Evolutionary conservation across 768 basidiomycete genomes (phyloP).

Genomic region (Erythrobasidium yunnanense): DNA sequence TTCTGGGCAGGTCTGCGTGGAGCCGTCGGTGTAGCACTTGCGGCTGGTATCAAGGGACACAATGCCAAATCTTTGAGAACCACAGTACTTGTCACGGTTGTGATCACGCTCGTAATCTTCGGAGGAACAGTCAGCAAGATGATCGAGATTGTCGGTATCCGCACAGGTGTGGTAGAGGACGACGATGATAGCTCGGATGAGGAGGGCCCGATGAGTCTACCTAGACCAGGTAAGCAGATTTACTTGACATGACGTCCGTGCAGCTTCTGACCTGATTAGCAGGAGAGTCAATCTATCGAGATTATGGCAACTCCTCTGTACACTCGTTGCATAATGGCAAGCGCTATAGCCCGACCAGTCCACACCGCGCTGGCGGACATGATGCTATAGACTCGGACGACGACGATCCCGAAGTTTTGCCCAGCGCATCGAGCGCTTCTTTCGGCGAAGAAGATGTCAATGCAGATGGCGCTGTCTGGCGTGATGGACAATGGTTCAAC

Average conservation of each 20-base stretch:
- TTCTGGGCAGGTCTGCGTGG: constrained; percentile 97
- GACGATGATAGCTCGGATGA: constrained; percentile 50
- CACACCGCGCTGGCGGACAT: not conserved
- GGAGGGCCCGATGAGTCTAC: constrained; percentile 38
- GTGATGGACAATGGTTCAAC: constrained; percentile 90
- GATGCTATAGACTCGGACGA: constrained; percentile 27
- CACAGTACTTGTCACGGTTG: constrained; percentile 89
- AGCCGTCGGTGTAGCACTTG: constrained; percentile 93
- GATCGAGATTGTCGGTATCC: constrained; percentile 91
- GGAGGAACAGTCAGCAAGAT: constrained; percentile 95
- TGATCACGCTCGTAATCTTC: constrained; percentile 84
- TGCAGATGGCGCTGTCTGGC: constrained; percentile 40
- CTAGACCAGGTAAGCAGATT: constrained; percentile 14
- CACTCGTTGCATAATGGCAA: not conserved
- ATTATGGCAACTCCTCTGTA: not conserved
- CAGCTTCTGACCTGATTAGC: too few species aligned
- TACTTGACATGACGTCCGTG: not conserved
- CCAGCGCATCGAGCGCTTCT: constrained; percentile 2
- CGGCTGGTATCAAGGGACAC: constrained; percentile 86
- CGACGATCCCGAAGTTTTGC: constrained; percentile 37
- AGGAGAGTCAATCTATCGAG: not conserved
- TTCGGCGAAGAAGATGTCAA: constrained; percentile 15
- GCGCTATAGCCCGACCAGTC: not conserved
- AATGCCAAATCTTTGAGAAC: constrained; percentile 83
- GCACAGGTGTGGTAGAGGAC: constrained; percentile 89